A percentile compares a stretch with the other conserved stretches of the same genome.
Evolutionary conservation across 2,329 filamentous ascomycete species (phyloP).

Genomic region (Fusarium staphyleae): DNA sequence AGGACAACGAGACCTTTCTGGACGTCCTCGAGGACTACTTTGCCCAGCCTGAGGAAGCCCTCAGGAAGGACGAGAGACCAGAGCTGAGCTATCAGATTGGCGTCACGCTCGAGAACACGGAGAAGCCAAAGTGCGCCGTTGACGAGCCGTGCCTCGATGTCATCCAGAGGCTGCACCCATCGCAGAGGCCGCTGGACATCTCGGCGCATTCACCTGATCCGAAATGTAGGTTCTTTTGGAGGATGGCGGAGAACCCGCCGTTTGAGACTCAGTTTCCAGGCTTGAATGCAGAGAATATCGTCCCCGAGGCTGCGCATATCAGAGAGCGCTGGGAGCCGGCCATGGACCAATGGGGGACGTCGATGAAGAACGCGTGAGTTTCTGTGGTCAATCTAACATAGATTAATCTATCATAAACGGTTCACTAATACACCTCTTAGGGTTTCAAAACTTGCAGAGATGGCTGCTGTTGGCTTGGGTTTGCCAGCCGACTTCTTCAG

Average conservation of each 20-base stretch:
- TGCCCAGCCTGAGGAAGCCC: slow-evolving; percentile 58
- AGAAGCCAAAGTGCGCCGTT: slow-evolving; percentile 69
- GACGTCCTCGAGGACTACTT: slow-evolving; percentile 72
- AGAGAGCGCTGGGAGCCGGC: slow-evolving; percentile 58
- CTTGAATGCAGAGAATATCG: slow-evolving; percentile 62
- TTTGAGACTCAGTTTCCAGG: slow-evolving; percentile 63
- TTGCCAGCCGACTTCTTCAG: slow-evolving; percentile 61
- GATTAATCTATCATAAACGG: too few species aligned
- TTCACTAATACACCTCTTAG: slow-evolving; percentile 41
- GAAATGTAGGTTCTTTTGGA: slow-evolving; percentile 70
- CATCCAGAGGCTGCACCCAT: slow-evolving; percentile 60
- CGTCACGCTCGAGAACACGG: slow-evolving; percentile 68
- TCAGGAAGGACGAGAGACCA: slow-evolving; percentile 62
- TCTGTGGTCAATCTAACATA: too few species aligned
- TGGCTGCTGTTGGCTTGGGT: slow-evolving; percentile 64
- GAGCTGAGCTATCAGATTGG: slow-evolving; percentile 67
- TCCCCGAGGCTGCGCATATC: slow-evolving; percentile 58
- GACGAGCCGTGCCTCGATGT: slow-evolving; percentile 66
- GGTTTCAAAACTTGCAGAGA: slow-evolving; percentile 64
- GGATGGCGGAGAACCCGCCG: slow-evolving; percentile 62
- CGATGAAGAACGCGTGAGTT: slow-evolving; percentile 68
- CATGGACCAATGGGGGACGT: slow-evolving; percentile 64
- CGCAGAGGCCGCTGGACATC: slow-evolving; percentile 65
- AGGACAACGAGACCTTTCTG: slow-evolving; percentile 63
- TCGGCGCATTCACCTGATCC: slow-evolving; percentile 63